Evolutionary conservation across 306 rosid species (phyloP), one percentile per base, ranked within the genome.

Genomic region (Hippophae rhamnoides): DNA sequence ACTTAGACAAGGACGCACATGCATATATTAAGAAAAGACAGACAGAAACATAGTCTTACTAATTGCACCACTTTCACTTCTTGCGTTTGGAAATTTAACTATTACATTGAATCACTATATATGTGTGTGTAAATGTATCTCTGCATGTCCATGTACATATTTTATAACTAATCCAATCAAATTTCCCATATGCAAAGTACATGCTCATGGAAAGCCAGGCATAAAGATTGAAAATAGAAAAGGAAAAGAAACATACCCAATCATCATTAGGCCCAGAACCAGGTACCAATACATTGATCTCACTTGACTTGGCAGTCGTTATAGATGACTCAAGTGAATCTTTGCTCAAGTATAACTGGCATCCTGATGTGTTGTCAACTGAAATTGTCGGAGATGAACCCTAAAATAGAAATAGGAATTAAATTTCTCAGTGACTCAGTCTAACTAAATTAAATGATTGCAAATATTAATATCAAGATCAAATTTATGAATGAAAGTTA

Each of bases 251-350:
- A 72, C 86, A 47, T 85, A 92, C 99, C 99, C 95, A 92, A 72
- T 92, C 96, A 80, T 74, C 85, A 62, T 85, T 75, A 52, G 96
- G 78, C 67, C 60, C 81, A 49, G 74, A 71, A 55, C 85, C 86
- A 51, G 97, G 99, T 58, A 92, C 95, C 82, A 92, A 58, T 45
- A 92, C 83, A 75, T 92, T 92, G 74, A 92, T 79, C 87, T 88
- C 99, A 63, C 99, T 88, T 48, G 99, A 84, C 81, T 92, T 92
- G 40, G 99, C 96, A 61, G 99, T 80, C 57, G 97, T 86, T 71
- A 92, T 69, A 68, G 99, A 82, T 52, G 86, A 63, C 62, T 66
- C 80, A 62, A 92, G 73, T 65, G 99, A 81, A 64, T 88, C 94
- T 71, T 84, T 88, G 85, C 94, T 84, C 63, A 92, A 72, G 73